Evolutionary conservation across 257 asterid species (phyloP), one percentile per base, ranked within the genome.

Genomic region (Ilex asprella): DNA sequence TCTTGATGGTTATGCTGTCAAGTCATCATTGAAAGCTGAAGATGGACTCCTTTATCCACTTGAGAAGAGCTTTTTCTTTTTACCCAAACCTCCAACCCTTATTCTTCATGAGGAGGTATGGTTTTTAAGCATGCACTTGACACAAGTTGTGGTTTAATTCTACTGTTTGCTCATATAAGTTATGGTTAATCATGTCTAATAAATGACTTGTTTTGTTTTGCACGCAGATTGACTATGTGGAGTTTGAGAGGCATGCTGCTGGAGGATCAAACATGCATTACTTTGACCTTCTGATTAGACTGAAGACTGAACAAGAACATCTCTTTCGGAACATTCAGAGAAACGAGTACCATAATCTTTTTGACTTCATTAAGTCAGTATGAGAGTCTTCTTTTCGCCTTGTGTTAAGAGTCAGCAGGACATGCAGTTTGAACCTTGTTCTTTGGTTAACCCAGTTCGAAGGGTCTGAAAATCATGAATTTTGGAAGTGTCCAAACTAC

Each of bases 21-120:
- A 89, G 75, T 93, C 99, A 57, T 93, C 99, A 14, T 79, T 93
- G 70, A 93, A 93, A 84, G 99, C 99, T 76, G 99, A 93, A 84
- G 99, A 93, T 72, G 99, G 99, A 66, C 82, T 85, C 77, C 96
- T 93, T 69, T 93, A 93, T 84, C 96, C 97, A 53, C 96, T 93
- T 52, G 99, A 93, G 62, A 93, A 93, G 84, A 82, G 97, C 78
- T 93, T 93, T 75, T 93, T 93, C 97, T 93, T 93, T 75, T 71
- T 93, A 62, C 99, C 99, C 72, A 93, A 89, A 64, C 97, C 99
- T 21, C 99, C 96, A 55, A 89, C 99, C 63, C 87, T 89, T 60
- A 87, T 93, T 71, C 97, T 93, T 64, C 96, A 89, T 1, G 99
- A 93, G 57, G 99, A 93, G 91, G 99, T 89, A 75, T 5, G 31